Evolutionary conservation across 1,139 yeast species (phyloP).

Genomic region (Blastobotrys elegans): DNA sequence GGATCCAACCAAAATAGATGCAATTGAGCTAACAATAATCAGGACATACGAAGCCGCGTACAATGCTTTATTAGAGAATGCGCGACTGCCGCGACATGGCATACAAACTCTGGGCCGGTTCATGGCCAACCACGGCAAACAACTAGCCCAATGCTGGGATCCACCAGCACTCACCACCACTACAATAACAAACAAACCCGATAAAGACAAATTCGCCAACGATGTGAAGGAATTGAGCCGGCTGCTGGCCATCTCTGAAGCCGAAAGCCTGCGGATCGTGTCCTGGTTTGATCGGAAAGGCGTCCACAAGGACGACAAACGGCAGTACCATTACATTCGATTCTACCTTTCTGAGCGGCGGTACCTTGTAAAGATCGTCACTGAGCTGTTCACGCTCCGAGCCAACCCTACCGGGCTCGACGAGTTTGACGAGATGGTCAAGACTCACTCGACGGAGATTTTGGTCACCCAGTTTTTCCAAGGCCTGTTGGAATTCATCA

Average conservation of each 20-base stretch:
- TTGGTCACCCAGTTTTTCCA: slow-evolving; percentile 24
- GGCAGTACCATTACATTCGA: slow-evolving; percentile 21
- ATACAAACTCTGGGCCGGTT: slow-evolving; percentile 23
- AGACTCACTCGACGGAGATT: slow-evolving; percentile 23
- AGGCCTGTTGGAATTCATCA: slow-evolving; percentile 18
- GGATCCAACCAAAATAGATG: background rate
- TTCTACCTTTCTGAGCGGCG: slow-evolving; percentile 25
- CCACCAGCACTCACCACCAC: slow-evolving; percentile 23
- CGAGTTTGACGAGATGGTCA: slow-evolving; percentile 8
- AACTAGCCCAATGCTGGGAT: slow-evolving; percentile 22
- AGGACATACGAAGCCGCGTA: slow-evolving; percentile 31
- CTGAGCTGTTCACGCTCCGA: slow-evolving; percentile 17
- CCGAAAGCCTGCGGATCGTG: slow-evolving; percentile 24
- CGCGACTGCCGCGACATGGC: slow-evolving; percentile 16
- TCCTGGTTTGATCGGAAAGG: slow-evolving; percentile 23
- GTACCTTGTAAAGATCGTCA: slow-evolving; percentile 21
- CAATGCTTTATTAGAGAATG: slow-evolving; percentile 19
- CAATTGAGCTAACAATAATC: background rate
- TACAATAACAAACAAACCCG: slow-evolving; percentile 19
- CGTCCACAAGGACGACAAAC: slow-evolving; percentile 17
- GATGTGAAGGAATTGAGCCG: slow-evolving; percentile 21
- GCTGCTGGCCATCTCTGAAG: slow-evolving; percentile 22
- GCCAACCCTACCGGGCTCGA: slow-evolving; percentile 6
- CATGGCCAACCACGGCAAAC: slow-evolving; percentile 17
- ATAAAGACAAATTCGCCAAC: slow-evolving; percentile 19